Percentiles rank a stretch among this genome's conserved stretches.
These are phyloP conservation scores for Nakazawaea sp. DNA, from an alignment of 805 yeast species.

Conservation along the genomic window DNA sequence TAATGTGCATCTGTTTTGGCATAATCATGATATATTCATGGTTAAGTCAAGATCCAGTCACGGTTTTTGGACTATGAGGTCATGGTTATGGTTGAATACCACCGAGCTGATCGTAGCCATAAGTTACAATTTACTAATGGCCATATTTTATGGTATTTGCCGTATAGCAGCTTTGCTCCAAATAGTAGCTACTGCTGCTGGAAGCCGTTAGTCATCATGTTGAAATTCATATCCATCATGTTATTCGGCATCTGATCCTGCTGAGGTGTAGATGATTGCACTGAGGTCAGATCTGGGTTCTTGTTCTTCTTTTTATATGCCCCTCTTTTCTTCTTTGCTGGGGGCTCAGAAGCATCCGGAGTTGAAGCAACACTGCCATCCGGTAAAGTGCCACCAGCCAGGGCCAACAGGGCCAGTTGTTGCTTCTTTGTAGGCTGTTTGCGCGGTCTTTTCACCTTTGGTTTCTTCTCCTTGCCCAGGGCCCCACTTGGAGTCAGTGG, in stretches of 20 bases:
- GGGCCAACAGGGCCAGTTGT: conserved; percentile 9
- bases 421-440: conserved; percentile 11
- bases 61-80: no score
- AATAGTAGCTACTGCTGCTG: not conserved
- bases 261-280: no score
- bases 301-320: conserved; percentile 12
- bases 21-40: no score
- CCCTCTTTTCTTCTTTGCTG: conserved; percentile 12
- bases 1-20: no score
- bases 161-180: no score
- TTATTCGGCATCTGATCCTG: conserved; percentile 12
- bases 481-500: not conserved
- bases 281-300: not conserved
- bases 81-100: no score
- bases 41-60: no score
- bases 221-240: conserved; percentile 10
- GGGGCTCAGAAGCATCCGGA: conserved; percentile 9
- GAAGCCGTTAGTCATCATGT: conserved; percentile 5
- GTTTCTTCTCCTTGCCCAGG: conserved; percentile 4
- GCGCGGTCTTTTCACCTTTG: conserved; percentile 9
- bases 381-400: conserved; percentile 2
- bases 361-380: conserved; percentile 9
- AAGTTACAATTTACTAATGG: no score
- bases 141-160: not conserved
- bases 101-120: no score